Evolutionary conservation across 805 yeast genomes (phyloP).

Genomic region (Metschnikowia continentalis): DNA sequence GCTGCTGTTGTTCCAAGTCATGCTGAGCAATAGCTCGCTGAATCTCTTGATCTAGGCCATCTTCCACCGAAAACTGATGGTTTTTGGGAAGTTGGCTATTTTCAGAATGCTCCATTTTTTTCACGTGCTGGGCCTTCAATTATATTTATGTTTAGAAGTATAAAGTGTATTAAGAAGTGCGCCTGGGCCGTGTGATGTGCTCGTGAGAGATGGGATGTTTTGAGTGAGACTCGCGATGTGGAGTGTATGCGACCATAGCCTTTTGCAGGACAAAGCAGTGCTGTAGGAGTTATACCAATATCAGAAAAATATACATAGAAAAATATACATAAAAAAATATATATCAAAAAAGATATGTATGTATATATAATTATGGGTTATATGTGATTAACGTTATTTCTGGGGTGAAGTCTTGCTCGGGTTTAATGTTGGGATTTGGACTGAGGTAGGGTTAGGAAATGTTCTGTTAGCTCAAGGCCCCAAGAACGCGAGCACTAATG

Average conservation of each 20-base stretch:
- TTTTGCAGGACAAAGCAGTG: neutral
- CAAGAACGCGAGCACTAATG: no score
- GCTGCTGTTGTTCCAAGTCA: slow-evolving; percentile 18
- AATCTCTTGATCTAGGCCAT: slow-evolving; percentile 19
- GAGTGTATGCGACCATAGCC: neutral
- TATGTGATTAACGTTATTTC: no score
- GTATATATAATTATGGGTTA: no score
- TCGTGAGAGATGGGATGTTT: neutral
- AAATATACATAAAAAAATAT: no score
- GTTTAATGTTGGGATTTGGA: no score
- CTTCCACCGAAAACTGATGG: slow-evolving; percentile 15
- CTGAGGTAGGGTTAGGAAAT: no score
- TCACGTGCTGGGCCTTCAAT: neutral
- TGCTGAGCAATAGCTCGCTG: slow-evolving; percentile 20
- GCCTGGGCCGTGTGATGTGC: neutral
- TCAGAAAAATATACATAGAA: no score
- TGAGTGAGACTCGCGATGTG: slow-evolving; percentile 2
- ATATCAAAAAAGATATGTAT: no score
- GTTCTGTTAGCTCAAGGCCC: no score
- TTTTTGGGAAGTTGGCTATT: slow-evolving; percentile 5
- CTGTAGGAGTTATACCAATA: no score
- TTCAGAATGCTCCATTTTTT: neutral
- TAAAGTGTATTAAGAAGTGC: neutral
- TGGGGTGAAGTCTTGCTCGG: no score
- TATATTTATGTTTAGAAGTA: neutral